These are phyloP conservation scores for Pythium utonaiense DNA, from an alignment of 352 stramenopile species.

Conservation along the genomic window DNA sequence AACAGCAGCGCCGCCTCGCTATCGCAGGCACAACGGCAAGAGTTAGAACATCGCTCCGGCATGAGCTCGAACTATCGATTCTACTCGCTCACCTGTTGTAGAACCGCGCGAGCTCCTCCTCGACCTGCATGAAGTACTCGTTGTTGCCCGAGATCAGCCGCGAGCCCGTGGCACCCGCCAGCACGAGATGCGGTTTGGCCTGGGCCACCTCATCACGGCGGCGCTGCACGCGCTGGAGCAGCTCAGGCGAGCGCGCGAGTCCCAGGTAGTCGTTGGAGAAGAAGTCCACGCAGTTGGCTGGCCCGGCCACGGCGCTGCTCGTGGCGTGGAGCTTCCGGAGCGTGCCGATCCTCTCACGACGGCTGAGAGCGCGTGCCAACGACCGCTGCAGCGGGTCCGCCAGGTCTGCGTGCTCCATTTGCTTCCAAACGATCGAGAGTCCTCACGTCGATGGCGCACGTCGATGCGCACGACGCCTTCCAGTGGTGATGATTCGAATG, in stretches of 20 bases:
- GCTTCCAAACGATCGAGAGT: too few relatives aligned
- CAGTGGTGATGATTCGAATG: too few relatives aligned
- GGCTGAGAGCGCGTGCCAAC: slow-evolving; percentile 23
- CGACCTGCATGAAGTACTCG: slow-evolving; percentile 82
- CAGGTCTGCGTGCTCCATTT: too few relatives aligned
- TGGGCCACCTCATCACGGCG: slow-evolving; percentile 40
- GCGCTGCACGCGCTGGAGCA: slow-evolving; percentile 47
- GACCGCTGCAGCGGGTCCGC: slow-evolving; percentile 10
- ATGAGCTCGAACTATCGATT: not conserved
- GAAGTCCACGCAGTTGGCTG: slow-evolving; percentile 85
- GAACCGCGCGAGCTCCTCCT: slow-evolving; percentile 78
- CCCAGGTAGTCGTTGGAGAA: slow-evolving; percentile 98
- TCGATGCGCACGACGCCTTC: too few relatives aligned
- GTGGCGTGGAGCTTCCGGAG: slow-evolving; percentile 39
- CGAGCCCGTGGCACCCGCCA: slow-evolving; percentile 78
- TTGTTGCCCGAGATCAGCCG: slow-evolving; percentile 95
- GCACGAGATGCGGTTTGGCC: slow-evolving; percentile 21
- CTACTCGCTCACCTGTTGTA: slow-evolving; percentile 82
- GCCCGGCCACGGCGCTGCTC: slow-evolving; percentile 11
- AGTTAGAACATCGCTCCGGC: not conserved
- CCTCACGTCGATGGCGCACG: too few relatives aligned
- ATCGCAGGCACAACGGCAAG: slow-evolving; percentile 2
- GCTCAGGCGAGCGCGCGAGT: slow-evolving; percentile 69
- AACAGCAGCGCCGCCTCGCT: slow-evolving; percentile 91
- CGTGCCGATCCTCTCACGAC: slow-evolving; percentile 44